Evolutionary conservation across 495 filamentous ascomycete species (phyloP), one percentile per base, ranked within the genome.

Genomic region (Aspergillus baeticus): DNA sequence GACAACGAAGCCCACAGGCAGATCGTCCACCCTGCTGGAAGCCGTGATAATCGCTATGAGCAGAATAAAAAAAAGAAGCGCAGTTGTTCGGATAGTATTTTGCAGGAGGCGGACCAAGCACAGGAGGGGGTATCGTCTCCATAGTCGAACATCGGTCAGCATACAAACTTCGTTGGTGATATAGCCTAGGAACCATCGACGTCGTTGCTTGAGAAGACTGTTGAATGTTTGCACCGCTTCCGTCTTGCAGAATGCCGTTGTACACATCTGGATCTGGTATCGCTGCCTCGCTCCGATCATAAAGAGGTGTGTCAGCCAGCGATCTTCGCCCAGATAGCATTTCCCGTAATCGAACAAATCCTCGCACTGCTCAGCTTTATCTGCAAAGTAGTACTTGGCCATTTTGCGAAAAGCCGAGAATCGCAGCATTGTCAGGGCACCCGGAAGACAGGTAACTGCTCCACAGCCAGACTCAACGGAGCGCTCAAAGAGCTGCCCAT

Each of bases 131-230:
- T 98, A 98, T 49, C 91, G 83, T 66, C 77, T 87, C 93, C 93
- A 98, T 21, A 98, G 80, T 54, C 94, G 82, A 61, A 87, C 80
- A 71, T 98, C 94, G 10, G 94, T 98, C 74, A 98, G 76, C 94
- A 98, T 97, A 76, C 94, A 98, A 1, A 91, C 93, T 64, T 98
- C 94, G 70, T 98, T 98, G 14, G 94, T 98, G 72, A 98, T 94
- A 69, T 96, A 97, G 1, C 94, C 94, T 43, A 98, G 79, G 66
- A 98, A 98, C 94, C 94, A 98, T 60, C 94, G 82, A 44, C 94
- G 87, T 26, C 94, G 87, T 73, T 98, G 94, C 77, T 98, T 98
- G 66, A 98, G 77, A 39, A 98, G 82, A 67, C 87, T 92, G 45
- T 73, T 69, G 63, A 93, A 93, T 15, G 87, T 91, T 69, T 96